Percentiles rank a stretch among this genome's conserved stretches.
Conservation (phyloP, 495 filamentous ascomycete genomes). For the Pyronema omphalodes region DNA sequence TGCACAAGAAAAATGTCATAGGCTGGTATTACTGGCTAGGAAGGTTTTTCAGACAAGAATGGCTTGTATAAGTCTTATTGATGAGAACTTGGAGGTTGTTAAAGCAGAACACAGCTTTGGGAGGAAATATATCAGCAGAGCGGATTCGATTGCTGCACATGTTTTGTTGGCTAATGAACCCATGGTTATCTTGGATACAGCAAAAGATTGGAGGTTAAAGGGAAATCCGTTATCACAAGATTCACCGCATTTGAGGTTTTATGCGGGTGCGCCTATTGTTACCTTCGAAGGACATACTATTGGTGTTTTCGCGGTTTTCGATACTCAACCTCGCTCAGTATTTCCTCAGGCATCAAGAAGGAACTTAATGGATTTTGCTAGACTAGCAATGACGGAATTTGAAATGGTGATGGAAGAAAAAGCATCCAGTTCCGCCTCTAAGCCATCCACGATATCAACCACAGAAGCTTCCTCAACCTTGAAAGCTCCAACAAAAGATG, state of each 20-base stretch:
- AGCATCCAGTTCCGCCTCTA: constrained; percentile 6
- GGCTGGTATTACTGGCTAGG: constrained; percentile 17
- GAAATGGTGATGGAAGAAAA: constrained; percentile 24
- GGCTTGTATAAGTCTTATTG: constrained; percentile 27
- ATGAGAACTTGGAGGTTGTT: constrained; percentile 23
- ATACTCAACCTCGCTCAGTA: constrained; percentile 16
- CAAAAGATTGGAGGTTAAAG: constrained; percentile 29
- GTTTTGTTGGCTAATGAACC: constrained; percentile 24
- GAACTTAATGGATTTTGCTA: constrained; percentile 25
- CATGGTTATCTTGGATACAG: constrained; percentile 27
- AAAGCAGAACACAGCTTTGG: constrained; percentile 25
- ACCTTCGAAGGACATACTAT: constrained; percentile 23
- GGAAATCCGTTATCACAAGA: constrained; percentile 23
- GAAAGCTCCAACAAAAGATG: neutral
- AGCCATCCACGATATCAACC: neutral
- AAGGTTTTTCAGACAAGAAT: constrained; percentile 22
- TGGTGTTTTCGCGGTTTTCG: constrained; percentile 27
- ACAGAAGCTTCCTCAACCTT: neutral
- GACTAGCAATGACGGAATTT: constrained; percentile 23
- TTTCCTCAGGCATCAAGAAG: constrained; percentile 22
- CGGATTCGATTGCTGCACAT: constrained; percentile 27
- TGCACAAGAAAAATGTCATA: constrained; percentile 11
- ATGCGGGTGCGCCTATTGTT: constrained; percentile 28
- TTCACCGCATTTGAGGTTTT: constrained; percentile 26
- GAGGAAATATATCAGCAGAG: constrained; percentile 13